Percentiles rank a stretch among this genome's conserved stretches.
Evolutionary conservation across 768 basidiomycete species (phyloP).

Genomic region (Phylloporus sp.): DNA sequence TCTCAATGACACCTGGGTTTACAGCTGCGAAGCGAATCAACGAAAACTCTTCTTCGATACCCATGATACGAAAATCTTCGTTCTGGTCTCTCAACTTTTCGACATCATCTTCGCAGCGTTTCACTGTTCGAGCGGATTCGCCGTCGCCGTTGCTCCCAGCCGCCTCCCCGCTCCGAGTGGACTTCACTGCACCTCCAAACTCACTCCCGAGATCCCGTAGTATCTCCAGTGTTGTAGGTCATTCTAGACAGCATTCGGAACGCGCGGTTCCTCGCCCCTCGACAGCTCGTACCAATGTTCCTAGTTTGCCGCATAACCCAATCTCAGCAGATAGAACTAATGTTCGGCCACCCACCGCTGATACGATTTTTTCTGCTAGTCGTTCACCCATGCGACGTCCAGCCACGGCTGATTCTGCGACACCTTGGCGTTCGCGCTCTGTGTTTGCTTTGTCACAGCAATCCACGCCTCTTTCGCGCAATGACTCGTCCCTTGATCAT

Average conservation of each 20-base stretch:
- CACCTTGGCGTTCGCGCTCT: slow-evolving; percentile 28
- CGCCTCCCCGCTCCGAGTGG: slow-evolving; percentile 40
- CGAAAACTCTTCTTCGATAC: slow-evolving; percentile 29
- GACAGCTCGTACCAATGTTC: slow-evolving; percentile 4
- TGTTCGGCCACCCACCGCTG: slow-evolving; percentile 17
- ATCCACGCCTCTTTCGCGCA: slow-evolving; percentile 10
- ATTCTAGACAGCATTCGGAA: slow-evolving; percentile 45
- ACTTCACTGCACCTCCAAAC: slow-evolving; percentile 20
- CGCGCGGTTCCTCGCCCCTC: slow-evolving; percentile 13
- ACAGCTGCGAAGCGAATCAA: slow-evolving; percentile 37
- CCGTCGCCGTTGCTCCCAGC: slow-evolving; percentile 37
- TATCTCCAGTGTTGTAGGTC: slow-evolving; percentile 24
- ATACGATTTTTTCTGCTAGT: slow-evolving; percentile 10
- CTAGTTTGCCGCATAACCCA: slow-evolving; percentile 12
- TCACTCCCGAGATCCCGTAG: slow-evolving; percentile 17
- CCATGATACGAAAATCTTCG: slow-evolving; percentile 53
- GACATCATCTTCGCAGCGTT: slow-evolving; percentile 32
- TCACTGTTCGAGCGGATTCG: slow-evolving; percentile 29
- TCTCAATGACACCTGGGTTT: slow-evolving; percentile 50
- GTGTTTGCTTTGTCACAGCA: slow-evolving; percentile 27
- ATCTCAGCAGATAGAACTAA: slow-evolving; percentile 3
- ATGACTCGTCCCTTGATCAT: slow-evolving; percentile 1
- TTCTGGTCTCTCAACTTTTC: slow-evolving; percentile 58
- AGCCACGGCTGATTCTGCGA: slow-evolving; percentile 38
- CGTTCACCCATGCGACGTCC: slow-evolving; percentile 31